Base-by-base conservation (phyloP, 345 rosid species). In the Euclidium syriacum region DNA sequence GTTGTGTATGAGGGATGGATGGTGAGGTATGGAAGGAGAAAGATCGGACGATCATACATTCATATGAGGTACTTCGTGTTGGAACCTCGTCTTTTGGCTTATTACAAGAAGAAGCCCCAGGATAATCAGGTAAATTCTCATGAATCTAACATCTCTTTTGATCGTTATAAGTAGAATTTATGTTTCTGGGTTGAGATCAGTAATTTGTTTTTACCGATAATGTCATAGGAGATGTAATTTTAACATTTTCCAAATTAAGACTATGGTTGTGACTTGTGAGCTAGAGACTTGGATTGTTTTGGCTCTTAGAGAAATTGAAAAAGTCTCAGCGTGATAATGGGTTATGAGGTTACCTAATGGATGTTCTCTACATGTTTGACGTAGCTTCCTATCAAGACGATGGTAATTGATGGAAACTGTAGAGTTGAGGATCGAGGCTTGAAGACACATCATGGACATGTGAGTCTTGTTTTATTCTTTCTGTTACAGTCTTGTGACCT, bases 401-500 rank as follows among this genome's bases (percentile, higher is more conserved):
- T 95, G 77, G 70, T 95, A 27, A 82, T 95, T 52, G 99, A 90
- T 70, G 99, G 99, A 11, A 95, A 86, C 67, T 95, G 96, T 80
- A 81, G 99, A 69, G 99, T 90, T 64, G 99, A 95, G 74, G 99
- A 95, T 81, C 95, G 98, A 25, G 99, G 99, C 51, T 77, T 95
- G 92, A 90, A 95, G 95, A 86, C 90, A 20, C 99, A 95, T 19
- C 97, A 90, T 65, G 95, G 97, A 52, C 92, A 82, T 74, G 99
- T 95, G 65, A 83, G 96, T 80, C 19, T 27, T 62, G 1, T 62
- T 51, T 68, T 9, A 12, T 17, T 2, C 26, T 55, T 61, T 3
- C 4, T 2, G 0, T 50, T 36, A 27, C 9, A 1, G 5, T 12
- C 35, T 34, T 26, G 0, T 1, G 0, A 39, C 25, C n/a, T n/a